Base-by-base conservation (phyloP, 306 rosid species). In the Quercus cerris region DNA sequence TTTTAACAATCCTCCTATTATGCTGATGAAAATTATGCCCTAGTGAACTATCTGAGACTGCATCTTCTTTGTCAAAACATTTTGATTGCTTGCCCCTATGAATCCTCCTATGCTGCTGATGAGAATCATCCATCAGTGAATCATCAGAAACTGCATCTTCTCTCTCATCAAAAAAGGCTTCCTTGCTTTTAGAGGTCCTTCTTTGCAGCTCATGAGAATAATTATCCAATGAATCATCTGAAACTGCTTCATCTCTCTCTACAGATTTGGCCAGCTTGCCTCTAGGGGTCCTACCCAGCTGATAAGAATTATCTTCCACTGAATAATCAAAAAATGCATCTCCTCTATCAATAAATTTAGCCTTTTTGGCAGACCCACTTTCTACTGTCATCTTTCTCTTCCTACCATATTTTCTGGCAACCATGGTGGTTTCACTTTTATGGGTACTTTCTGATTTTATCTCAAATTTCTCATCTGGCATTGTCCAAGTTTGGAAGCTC, bases 361-460 rank as follows among this genome's bases (percentile, higher is more conserved):
- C 84, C 87, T 89, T 95, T 91, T 91, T 85, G 76, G 78, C 68
- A 63, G 80, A 70, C 69, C 76, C 83, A 41, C 82, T 80, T 64
- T 84, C 86, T 23, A 30, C 77, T 31, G 81, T 54, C 86, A 75
- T 80, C 81, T 93, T 96, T 88, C 99, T 93, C 88, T 96, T 96
- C 86, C 91, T 85, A 56, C 84, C 80, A 44, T 83, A 86, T 76
- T 91, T 92, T 85, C 83, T 87, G 63, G 81, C 52, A 28, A 78
- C 73, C 74, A 27, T 30, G 61, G 72, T 81, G 54, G 79, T 66
- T 83, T 86, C 86, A 51, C 70, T 78, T 83, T 85, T 88, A 73
- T 14, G 79, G 54, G 75, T 72, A 59, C 76, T 82, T 74, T 84
- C 93, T 23, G 86, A 63, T 83, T 78, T 83, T 77, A 87, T 86